These are phyloP conservation scores for Rhizophlyctis rosea DNA, from an alignment of 192 early-diverging fungal genomes.

Conservation along the genomic window DNA sequence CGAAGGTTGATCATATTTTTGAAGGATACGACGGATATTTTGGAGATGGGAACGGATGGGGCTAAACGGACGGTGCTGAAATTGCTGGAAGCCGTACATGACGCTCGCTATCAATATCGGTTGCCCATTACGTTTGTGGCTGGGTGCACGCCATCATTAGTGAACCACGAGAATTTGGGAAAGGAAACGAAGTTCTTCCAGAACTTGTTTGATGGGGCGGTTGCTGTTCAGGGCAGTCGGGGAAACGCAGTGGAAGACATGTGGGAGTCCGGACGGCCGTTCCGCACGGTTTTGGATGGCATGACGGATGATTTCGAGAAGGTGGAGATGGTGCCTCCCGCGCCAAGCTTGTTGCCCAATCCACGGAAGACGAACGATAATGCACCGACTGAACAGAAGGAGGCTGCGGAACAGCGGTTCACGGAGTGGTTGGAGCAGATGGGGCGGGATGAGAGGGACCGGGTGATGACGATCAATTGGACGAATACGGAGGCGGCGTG, in stretches of 20 bases:
- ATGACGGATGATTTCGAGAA: slow-evolving; percentile 42
- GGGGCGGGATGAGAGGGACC: slow-evolving; percentile 10
- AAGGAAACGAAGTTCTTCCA: slow-evolving; percentile 21
- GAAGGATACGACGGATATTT: slow-evolving; percentile 38
- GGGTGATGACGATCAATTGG: slow-evolving; percentile 37
- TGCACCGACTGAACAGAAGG: not conserved
- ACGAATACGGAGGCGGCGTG: slow-evolving; percentile 14
- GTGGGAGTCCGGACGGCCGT: slow-evolving; percentile 20
- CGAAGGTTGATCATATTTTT: slow-evolving; percentile 25
- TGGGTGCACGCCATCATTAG: slow-evolving; percentile 30
- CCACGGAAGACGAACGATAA: not conserved
- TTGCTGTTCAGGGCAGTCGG: not conserved
- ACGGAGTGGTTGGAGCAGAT: slow-evolving; percentile 26
- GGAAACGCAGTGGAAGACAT: not conserved
- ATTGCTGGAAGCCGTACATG: slow-evolving; percentile 28
- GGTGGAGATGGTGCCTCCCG: slow-evolving; percentile 39
- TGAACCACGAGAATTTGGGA: slow-evolving; percentile 20
- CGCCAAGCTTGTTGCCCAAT: not conserved
- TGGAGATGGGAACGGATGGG: slow-evolving; percentile 20
- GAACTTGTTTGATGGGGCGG: slow-evolving; percentile 21
- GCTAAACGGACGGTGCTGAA: slow-evolving; percentile 24
- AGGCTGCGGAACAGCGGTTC: not conserved
- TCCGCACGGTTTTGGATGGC: slow-evolving; percentile 32
- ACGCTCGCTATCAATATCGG: slow-evolving; percentile 4
- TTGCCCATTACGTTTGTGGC: slow-evolving; percentile 34